A percentile compares a stretch with the other conserved stretches of the same genome.
These are phyloP conservation scores for Leishmania guyanensis DNA, from an alignment of 208 protist species.

Conservation along the genomic window DNA sequence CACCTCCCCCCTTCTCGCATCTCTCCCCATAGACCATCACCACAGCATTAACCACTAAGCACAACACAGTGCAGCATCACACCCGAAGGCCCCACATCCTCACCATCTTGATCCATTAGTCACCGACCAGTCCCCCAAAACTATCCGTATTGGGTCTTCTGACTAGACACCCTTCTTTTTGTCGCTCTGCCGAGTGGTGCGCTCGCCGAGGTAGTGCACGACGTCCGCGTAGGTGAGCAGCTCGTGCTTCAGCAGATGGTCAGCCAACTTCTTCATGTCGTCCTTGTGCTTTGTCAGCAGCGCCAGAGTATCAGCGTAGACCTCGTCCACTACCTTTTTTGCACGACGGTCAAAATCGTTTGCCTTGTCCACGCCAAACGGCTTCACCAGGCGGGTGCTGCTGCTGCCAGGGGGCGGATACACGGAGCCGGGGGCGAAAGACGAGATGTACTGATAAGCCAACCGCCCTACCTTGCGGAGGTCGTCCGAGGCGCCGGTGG, in stretches of 20 bases:
- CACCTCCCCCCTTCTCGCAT: background rate
- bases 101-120: background rate
- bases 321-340: conserved; percentile 78
- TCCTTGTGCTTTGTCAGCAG: conserved; percentile 77
- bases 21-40: background rate
- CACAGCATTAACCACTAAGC: background rate
- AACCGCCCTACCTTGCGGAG: conserved; percentile 94
- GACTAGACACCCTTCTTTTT: conserved; percentile 44
- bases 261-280: conserved; percentile 85
- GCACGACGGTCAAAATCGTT: conserved; percentile 91
- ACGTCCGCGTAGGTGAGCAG: conserved; percentile 83
- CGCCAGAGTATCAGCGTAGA: conserved; percentile 71
- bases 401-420: conserved; percentile 74
- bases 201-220: conserved; percentile 72
- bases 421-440: conserved; percentile 65
- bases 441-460: conserved; percentile 92
- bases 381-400: conserved; percentile 77
- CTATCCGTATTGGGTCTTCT: background rate
- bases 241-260: conserved; percentile 85
- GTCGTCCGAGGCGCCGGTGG: conserved; percentile 96
- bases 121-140: background rate
- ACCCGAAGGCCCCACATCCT: background rate
- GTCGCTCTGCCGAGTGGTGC: conserved; percentile 44
- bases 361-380: conserved; percentile 84
- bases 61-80: background rate